phyloP scores from a whole-genome alignment of 495 filamentous ascomycete species.

The Penicillium daleae region DNA sequence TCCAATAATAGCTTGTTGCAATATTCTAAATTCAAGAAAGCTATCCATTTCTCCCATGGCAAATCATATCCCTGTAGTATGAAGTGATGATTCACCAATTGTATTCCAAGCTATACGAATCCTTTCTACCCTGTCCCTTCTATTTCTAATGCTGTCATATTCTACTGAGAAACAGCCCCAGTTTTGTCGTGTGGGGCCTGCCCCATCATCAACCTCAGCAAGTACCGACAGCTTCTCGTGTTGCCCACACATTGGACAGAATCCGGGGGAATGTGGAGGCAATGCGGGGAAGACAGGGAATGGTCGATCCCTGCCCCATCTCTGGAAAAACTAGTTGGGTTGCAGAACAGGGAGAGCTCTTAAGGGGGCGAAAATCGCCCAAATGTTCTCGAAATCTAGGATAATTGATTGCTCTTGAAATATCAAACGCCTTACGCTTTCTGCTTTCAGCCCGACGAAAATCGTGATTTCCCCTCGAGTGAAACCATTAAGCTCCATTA shows the following conservation, averaged over 20 bases:
- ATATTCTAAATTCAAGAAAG: background rate
- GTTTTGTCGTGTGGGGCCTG: slow-evolving; percentile 13
- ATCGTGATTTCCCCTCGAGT: background rate
- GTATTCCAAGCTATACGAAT: background rate
- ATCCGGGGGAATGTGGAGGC: slow-evolving; percentile 21
- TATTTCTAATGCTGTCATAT: background rate
- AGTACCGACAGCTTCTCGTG: background rate
- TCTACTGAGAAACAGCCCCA: slow-evolving; percentile 12
- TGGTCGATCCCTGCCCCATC: slow-evolving; percentile 7
- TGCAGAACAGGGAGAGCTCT: background rate
- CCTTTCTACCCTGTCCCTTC: background rate
- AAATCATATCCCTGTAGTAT: background rate
- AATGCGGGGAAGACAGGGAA: slow-evolving; percentile 12
- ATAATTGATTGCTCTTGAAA: background rate
- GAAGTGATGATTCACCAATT: background rate
- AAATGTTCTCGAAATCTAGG: background rate
- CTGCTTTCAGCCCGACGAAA: background rate
- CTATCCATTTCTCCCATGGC: background rate
- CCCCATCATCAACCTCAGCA: background rate
- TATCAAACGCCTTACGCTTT: background rate
- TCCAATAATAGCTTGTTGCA: too few species aligned
- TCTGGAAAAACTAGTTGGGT: background rate
- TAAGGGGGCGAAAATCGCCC: background rate
- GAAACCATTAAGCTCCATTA: background rate
- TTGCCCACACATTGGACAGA: background rate